Percentiles rank a stretch among this genome's conserved stretches.
Conservation (phyloP, 192 early-diverging fungal species). For the Jimgerdemannia flammicorona region DNA sequence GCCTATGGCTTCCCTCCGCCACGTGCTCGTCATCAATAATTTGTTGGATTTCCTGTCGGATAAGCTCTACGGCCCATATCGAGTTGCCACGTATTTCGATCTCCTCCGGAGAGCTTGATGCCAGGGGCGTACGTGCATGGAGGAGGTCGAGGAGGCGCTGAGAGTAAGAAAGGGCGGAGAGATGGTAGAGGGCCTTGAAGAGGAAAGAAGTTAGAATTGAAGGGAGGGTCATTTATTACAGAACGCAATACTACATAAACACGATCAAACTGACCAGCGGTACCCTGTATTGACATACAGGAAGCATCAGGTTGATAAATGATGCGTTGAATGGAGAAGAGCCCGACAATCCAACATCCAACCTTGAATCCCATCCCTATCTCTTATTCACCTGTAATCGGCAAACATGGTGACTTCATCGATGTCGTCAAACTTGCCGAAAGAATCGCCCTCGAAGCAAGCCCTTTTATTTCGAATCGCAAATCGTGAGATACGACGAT, state of each 20-base stretch:
- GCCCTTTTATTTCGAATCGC: slow-evolving; percentile 43
- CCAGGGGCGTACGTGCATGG: slow-evolving; percentile 32
- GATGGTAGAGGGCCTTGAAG: slow-evolving; percentile 59
- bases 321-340: background rate
- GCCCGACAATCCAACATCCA: background rate
- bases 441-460: slow-evolving; percentile 67
- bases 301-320: too few species aligned
- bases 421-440: slow-evolving; percentile 69
- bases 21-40: background rate
- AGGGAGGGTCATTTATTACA: too few species aligned
- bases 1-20: too few species aligned
- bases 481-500: too few species aligned
- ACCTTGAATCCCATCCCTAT: background rate
- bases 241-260: too few species aligned
- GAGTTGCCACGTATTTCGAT: slow-evolving; percentile 79
- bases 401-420: slow-evolving; percentile 88
- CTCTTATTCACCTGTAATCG: slow-evolving; percentile 58
- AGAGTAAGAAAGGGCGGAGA: slow-evolving; percentile 68
- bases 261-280: background rate
- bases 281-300: too few species aligned
- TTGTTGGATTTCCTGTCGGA: slow-evolving; percentile 26
- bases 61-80: slow-evolving; percentile 76
- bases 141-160: slow-evolving; percentile 45
- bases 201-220: too few species aligned
- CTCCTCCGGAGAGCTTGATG: slow-evolving; percentile 60